Conservation (phyloP, 140 eudicot species). For the Senecio squalidus region DNA sequence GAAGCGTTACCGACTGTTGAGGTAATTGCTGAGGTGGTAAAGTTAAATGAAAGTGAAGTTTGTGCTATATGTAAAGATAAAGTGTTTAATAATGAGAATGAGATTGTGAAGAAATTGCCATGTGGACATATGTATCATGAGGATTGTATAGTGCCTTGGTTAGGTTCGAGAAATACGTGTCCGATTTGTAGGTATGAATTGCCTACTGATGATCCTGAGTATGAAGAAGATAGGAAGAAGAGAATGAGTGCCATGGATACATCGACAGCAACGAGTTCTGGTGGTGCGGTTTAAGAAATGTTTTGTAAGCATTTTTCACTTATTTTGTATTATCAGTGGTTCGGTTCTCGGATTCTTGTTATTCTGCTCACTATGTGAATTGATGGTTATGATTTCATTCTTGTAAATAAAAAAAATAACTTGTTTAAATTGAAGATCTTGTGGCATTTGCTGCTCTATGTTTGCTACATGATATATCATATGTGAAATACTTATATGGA, state of each 20-base stretch:
- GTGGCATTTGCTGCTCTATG: constrained; percentile 21
- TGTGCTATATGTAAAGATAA: constrained; percentile 86
- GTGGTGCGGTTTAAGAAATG: constrained; percentile 16
- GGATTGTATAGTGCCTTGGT: constrained; percentile 95
- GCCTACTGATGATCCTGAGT: constrained; percentile 82
- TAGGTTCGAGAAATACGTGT: constrained; percentile 75
- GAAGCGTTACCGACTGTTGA: constrained; percentile 39
- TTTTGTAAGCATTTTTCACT: constrained; percentile 3
- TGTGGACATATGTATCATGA: constrained; percentile 91
- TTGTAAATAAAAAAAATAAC: constrained; percentile 20
- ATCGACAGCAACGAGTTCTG: constrained; percentile 1
- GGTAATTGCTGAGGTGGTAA: constrained; percentile 11
- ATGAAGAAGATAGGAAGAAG: constrained; percentile 78
- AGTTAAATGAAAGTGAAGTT: constrained; percentile 21
- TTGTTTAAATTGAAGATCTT: constrained; percentile 11
- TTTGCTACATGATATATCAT: constrained; percentile 3
- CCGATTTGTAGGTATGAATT: constrained; percentile 91
- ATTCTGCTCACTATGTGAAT: constrained; percentile 10
- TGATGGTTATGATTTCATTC: constrained; percentile 17
- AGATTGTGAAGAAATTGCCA: constrained; percentile 60
- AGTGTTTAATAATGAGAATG: constrained; percentile 45
- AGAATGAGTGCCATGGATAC: constrained; percentile 13
- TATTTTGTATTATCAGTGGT: background rate
- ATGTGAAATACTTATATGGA: constrained; percentile 6
- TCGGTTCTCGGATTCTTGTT: background rate